Evolutionary conservation across 2,329 filamentous ascomycete species (phyloP), one percentile per base, ranked within the genome.

Genomic region (Fusarium chaquense): DNA sequence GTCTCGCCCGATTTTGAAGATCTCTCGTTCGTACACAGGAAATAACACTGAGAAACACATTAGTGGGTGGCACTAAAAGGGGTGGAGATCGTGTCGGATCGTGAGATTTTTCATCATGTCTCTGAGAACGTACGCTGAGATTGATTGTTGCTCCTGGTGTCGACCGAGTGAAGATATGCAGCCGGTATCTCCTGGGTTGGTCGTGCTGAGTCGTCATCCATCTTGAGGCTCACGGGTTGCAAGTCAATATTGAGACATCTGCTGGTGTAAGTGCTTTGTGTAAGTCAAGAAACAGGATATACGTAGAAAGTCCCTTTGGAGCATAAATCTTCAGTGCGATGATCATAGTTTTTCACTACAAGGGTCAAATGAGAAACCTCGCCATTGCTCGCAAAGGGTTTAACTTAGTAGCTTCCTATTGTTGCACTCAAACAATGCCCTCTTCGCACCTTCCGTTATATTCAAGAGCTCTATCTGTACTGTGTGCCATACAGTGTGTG

Each of bases 1-100:
- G 58, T 80, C 76, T 59, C 79, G 74, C n/a, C 79, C 78, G 62
- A 81, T 76, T 58, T 73, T 79, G 54, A 80, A 73, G 44, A 80
- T 77, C 32, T 77, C 72, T 26, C 73, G 59, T 40, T 77, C 71
- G 65, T 68, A 75, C 15, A 80, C 64, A 6, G 78, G 71, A 57
- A 79, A 64, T 35, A 78, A 40, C 50, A 73, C 75, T 75, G 41
- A 12, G 52, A 54, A 45, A 47, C 54, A 52, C 55, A 57, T 67
- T 59, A 71, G 58, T 30, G 59, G 44, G 46, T 57, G 40, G 54
- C 66, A 55, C 57, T 35, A 40, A 44, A 38, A 36, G 22, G 33
- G 57, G 43, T 69, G 47, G 56, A 57, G 56, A 61, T 46, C 4
- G 50, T 44, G 47, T 58, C 47, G 28, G 32, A 58, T 60, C 30